Conservation (phyloP, 148 eudicot species). For the Silene latifolia region DNA sequence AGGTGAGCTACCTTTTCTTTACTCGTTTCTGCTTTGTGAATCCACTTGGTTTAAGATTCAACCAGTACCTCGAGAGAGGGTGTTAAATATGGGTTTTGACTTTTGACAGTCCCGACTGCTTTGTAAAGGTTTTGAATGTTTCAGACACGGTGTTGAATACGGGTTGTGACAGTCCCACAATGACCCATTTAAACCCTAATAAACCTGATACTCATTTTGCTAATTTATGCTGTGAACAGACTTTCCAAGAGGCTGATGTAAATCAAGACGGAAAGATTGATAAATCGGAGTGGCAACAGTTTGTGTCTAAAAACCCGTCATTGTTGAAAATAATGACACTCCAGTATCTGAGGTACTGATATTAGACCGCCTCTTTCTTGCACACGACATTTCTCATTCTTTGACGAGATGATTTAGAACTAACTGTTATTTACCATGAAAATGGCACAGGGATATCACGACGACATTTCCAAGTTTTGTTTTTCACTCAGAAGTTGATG, state of each 20-base stretch:
- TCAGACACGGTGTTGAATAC: no score
- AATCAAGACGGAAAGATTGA: conserved; percentile 85
- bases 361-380: background rate
- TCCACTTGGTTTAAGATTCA: background rate
- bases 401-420: background rate
- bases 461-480: conserved; percentile 78
- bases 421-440: background rate
- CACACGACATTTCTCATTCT: background rate
- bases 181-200: background rate
- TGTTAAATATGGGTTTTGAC: no score
- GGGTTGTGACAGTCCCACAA: no score
- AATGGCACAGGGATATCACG: conserved; percentile 63
- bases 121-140: no score
- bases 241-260: conserved; percentile 78
- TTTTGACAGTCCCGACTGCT: no score
- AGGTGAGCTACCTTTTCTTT: conserved; percentile 48
- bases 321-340: conserved; percentile 88
- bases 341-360: conserved; percentile 76
- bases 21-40: background rate
- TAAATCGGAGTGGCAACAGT: conserved; percentile 77
- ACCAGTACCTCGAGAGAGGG: no score
- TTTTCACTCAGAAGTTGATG: conserved; percentile 73
- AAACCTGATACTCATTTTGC: background rate
- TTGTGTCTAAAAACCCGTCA: conserved; percentile 71
- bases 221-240: conserved; percentile 38